phyloP scores from a whole-genome alignment of 768 basidiomycete species.

The Pisolithus sp. region DNA sequence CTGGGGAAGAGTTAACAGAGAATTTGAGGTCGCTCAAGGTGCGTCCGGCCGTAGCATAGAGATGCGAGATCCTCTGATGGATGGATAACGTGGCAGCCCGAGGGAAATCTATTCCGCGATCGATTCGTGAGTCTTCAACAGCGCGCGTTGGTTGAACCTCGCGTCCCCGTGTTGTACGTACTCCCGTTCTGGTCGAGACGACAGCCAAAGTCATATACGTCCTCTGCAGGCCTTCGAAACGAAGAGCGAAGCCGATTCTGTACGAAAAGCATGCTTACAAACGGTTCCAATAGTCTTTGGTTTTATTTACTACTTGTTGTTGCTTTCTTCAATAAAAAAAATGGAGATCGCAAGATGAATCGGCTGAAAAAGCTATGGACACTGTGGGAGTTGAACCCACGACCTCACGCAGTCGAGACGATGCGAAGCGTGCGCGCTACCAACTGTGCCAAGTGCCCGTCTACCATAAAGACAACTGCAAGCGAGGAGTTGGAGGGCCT shows the following conservation, averaged over 20 bases:
- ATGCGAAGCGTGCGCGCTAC: conserved; percentile 30
- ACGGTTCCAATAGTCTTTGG: conserved; percentile 43
- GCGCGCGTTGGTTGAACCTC: conserved; percentile 80
- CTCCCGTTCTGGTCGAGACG: no score
- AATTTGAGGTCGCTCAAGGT: conserved; percentile 81
- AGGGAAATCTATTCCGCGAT: conserved; percentile 90
- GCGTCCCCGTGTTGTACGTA: conserved; percentile 64
- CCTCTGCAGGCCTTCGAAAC: conserved; percentile 18
- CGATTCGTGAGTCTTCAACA: conserved; percentile 85
- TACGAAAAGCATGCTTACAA: conserved; percentile 82
- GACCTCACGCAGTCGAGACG: conserved; percentile 24
- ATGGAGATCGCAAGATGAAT: no score
- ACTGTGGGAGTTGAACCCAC: conserved; percentile 30
- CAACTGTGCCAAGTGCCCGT: conserved; percentile 29
- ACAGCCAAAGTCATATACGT: neutral
- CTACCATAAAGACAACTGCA: no score
- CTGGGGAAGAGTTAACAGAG: conserved; percentile 86
- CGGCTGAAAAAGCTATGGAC: conserved; percentile 15
- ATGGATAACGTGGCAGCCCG: conserved; percentile 47
- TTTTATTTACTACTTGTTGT: no score
- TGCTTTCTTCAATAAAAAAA: no score
- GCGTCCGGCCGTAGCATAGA: conserved; percentile 12
- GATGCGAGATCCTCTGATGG: no score
- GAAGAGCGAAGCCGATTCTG: conserved; percentile 46
- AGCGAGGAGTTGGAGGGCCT: no score